These are phyloP conservation scores for Lanmaoa pseudosensibilis DNA, from an alignment of 768 basidiomycete genomes.

Conservation along the genomic window DNA sequence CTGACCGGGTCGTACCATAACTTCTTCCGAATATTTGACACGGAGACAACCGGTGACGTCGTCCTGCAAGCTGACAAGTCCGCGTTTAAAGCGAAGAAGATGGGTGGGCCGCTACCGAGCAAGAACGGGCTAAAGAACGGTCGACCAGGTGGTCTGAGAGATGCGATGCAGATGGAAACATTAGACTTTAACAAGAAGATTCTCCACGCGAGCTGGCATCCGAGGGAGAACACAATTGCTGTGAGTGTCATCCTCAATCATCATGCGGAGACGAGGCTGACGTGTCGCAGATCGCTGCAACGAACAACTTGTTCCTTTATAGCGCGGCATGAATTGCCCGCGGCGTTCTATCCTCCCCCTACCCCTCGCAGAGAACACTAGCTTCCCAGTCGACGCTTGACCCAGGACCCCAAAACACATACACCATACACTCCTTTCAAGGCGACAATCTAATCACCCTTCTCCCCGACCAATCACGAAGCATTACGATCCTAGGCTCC, in stretches of 20 bases:
- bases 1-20: constrained; percentile 99
- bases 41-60: constrained; percentile 81
- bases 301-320: constrained; percentile 43
- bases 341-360: neutral
- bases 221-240: constrained; percentile 96
- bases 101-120: constrained; percentile 79
- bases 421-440: constrained; percentile 20
- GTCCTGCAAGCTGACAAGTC: constrained; percentile 98
- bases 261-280: constrained; percentile 6
- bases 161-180: constrained; percentile 84
- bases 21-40: constrained; percentile 99
- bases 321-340: constrained; percentile 39
- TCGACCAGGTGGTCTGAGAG: constrained; percentile 66
- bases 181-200: constrained; percentile 98
- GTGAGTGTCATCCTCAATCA: constrained; percentile 47
- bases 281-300: constrained; percentile 79
- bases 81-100: constrained; percentile 99
- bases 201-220: constrained; percentile 96
- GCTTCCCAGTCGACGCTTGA: constrained; percentile 10
- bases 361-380: constrained; percentile 12
- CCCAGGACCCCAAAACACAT: constrained; percentile 18
- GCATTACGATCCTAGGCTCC: constrained; percentile 19
- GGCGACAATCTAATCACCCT: constrained; percentile 29
- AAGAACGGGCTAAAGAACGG: constrained; percentile 77
- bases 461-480: constrained; percentile 24